A percentile compares a stretch with the other conserved stretches of the same genome.
These are phyloP conservation scores for Gracilaria domingensis DNA, from an alignment of 23 red algal species.

Conservation along the genomic window DNA sequence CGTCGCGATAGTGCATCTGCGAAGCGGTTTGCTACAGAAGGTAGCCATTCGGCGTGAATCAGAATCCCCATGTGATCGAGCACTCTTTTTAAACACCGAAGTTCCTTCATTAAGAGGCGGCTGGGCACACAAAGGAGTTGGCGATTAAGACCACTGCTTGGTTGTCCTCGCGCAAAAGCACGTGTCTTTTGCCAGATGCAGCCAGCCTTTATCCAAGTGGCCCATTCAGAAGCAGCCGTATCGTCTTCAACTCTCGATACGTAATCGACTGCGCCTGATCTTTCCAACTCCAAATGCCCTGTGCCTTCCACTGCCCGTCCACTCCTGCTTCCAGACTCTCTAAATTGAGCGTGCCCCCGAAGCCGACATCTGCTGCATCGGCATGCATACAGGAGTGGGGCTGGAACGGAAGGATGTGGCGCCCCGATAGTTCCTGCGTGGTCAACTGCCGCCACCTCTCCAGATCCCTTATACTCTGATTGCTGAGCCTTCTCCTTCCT, in stretches of 20 bases:
- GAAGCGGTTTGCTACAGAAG: conserved; percentile 9
- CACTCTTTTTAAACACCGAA: conserved; percentile 8
- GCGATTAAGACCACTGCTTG: conserved; percentile 20
- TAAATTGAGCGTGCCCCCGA: background rate
- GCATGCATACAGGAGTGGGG: background rate
- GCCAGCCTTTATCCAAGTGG: background rate
- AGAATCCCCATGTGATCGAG: background rate
- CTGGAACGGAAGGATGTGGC: background rate
- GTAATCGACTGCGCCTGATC: background rate
- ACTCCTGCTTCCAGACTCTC: background rate
- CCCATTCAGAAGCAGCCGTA: background rate
- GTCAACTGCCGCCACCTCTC: background rate
- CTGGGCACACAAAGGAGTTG: conserved; percentile 16
- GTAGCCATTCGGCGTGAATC: background rate
- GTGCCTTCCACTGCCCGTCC: background rate
- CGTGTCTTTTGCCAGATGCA: background rate
- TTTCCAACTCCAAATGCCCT: conserved; percentile 9
- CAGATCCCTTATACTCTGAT: background rate
- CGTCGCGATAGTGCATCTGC: conserved; percentile 22
- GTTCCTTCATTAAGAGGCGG: conserved; percentile 18
- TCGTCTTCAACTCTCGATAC: conserved; percentile 3
- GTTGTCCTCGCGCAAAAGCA: conserved; percentile 31
- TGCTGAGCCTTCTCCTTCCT: background rate
- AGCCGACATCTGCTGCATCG: conserved; percentile 11
- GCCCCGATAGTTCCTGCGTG: background rate